Percentiles rank a stretch among this genome's conserved stretches.
phyloP scores from a whole-genome alignment of 495 filamentous ascomycete genomes.

The Aspergillus kassunensis region DNA sequence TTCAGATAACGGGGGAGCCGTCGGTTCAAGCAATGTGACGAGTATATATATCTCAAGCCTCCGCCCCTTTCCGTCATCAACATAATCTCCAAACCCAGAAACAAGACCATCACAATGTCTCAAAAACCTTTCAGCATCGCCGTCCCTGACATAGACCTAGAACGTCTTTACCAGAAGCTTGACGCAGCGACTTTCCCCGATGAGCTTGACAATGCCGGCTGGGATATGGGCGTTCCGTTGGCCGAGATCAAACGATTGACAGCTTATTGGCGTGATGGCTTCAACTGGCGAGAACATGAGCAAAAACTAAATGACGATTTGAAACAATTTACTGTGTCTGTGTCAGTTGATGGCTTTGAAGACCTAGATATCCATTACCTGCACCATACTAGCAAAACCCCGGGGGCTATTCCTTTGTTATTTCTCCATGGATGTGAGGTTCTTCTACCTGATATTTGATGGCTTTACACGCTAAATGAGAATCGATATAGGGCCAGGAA shows the following conservation, averaged over 20 bases:
- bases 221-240: slow-evolving; percentile 48
- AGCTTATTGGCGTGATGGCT: slow-evolving; percentile 42
- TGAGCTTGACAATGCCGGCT: slow-evolving; percentile 40
- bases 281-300: slow-evolving; percentile 47
- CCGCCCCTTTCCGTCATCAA: no score
- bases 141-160: slow-evolving; percentile 37
- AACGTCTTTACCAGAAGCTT: slow-evolving; percentile 40
- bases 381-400: slow-evolving; percentile 49
- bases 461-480: not conserved
- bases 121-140: slow-evolving; percentile 38
- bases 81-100: no score
- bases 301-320: slow-evolving; percentile 37
- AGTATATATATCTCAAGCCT: no score
- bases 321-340: slow-evolving; percentile 32
- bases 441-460: not conserved
- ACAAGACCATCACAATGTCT: no score
- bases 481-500: slow-evolving; percentile 55
- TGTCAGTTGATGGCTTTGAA: slow-evolving; percentile 35
- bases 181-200: slow-evolving; percentile 40
- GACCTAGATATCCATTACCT: slow-evolving; percentile 45
- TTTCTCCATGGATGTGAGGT: slow-evolving; percentile 39
- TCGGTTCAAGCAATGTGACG: no score
- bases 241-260: slow-evolving; percentile 43
- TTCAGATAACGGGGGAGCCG: no score
- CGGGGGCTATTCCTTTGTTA: slow-evolving; percentile 41